phyloP scores from a whole-genome alignment of 257 asterid species.

The Phtheirospermum japonicum region DNA sequence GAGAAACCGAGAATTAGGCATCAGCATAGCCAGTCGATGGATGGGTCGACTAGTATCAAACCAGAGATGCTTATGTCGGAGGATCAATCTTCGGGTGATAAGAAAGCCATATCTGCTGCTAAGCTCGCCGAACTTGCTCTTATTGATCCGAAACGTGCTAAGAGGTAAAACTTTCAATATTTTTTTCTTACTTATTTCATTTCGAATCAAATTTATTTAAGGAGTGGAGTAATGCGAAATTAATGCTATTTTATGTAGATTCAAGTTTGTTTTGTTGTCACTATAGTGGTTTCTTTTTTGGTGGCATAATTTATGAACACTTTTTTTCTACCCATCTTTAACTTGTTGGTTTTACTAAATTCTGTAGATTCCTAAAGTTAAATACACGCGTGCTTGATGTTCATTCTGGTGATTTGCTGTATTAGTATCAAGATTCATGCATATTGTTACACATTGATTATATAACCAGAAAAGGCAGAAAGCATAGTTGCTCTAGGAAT shows the following conservation, averaged over 20 bases:
- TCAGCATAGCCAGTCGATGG: conserved; percentile 99
- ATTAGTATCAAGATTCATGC: conserved; percentile 1
- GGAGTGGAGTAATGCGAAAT: background rate
- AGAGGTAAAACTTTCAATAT: conserved; percentile 54
- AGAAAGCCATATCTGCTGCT: conserved; percentile 91
- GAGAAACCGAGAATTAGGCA: conserved; percentile 83
- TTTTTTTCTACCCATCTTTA: background rate
- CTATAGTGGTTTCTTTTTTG: background rate
- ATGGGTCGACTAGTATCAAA: conserved; percentile 83
- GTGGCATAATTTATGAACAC: background rate
- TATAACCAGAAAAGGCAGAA: too few relatives aligned
- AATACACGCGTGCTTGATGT: background rate
- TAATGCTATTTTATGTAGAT: conserved; percentile 16
- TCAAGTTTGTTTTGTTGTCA: conserved; percentile 2
- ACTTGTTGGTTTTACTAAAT: background rate
- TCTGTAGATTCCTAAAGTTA: background rate
- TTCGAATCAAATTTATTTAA: background rate
- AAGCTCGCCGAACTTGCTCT: conserved; percentile 98
- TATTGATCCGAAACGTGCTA: conserved; percentile 95
- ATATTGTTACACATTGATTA: too few relatives aligned
- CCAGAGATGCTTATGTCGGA: conserved; percentile 85
- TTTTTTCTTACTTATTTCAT: background rate
- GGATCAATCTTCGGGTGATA: conserved; percentile 71
- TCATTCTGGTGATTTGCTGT: background rate
- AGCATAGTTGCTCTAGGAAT: too few relatives aligned